Evolutionary conservation across 192 early-diverging fungal genomes (phyloP).

Genomic region (Backusella circina): DNA sequence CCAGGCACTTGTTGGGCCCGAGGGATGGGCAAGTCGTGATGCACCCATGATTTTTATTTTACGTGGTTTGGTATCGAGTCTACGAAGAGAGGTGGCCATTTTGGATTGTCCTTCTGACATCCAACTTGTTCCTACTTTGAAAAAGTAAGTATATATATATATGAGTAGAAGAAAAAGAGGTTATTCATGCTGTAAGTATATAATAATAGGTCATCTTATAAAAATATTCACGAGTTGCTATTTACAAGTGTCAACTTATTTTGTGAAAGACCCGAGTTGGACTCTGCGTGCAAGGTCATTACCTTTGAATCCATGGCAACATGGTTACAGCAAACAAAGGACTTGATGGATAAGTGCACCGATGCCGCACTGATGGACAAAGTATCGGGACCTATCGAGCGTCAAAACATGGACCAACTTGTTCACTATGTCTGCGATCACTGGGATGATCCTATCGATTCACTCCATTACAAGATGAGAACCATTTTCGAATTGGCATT

Average conservation of each 20-base stretch:
- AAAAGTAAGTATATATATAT: conserved; percentile 5
- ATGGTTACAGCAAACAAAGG: conserved; percentile 61
- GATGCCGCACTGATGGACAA: conserved; percentile 13
- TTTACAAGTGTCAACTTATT: conserved; percentile 60
- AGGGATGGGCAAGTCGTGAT: conserved; percentile 29
- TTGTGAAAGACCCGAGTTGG: conserved; percentile 58
- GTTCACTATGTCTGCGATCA: conserved; percentile 74
- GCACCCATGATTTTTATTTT: conserved; percentile 40
- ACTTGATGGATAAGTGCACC: conserved; percentile 26
- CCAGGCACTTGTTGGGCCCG: not conserved
- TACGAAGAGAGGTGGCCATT: conserved; percentile 36
- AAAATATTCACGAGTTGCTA: conserved; percentile 52
- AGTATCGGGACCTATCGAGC: conserved; percentile 22
- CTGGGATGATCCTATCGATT: conserved; percentile 87
- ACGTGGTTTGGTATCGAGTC: conserved; percentile 44
- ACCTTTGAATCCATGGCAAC: conserved; percentile 74
- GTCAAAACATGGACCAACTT: conserved; percentile 48
- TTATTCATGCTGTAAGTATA: not conserved
- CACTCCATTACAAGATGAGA: conserved; percentile 69
- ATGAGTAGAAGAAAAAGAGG: not conserved
- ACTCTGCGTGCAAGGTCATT: conserved; percentile 62
- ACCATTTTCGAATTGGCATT: conserved; percentile 70
- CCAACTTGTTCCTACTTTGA: not conserved
- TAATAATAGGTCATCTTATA: not conserved
- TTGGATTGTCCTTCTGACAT: conserved; percentile 13